Evolutionary conservation across 768 basidiomycete species (phyloP), one percentile per base, ranked within the genome.

Genomic region (Pulveroboletus sp.): DNA sequence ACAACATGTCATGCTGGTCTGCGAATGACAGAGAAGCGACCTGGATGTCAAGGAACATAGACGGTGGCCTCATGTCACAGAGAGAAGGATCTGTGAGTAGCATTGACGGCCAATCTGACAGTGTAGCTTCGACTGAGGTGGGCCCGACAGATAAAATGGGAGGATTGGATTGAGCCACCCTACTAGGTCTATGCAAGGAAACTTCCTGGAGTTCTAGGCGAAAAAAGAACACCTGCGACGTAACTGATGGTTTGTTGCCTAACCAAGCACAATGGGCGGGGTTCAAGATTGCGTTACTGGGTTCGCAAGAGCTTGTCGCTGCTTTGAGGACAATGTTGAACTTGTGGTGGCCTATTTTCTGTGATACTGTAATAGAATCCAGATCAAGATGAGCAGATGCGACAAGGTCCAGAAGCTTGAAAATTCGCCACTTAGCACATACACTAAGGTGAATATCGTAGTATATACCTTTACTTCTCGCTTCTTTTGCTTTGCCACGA

Each of bases 81-180:
- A 41, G 39, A 44, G 32, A 39, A 39, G 38, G 42, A 48, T 44
- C 36, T 17, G 46, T n/a, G 11, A 67, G 53, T 39, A 83, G 62
- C 57, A 83, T 80, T 37, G 75, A 63, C 8, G 83, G 81, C 85
- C 84, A 89, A 62, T 82, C 80, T 3, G 76, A 76, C 18, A 74
- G 64, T 21, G 85, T 64, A 14, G 76, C 47, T 5, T 68, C 62
- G 21, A 59, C 40, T 11, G 58, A 57, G 42, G 47, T 50, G 11
- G 53, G 43, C 27, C 74, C 74, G 14, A 83, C 51, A 73, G 44
- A 51, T 32, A 68, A n/a, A 41, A 69, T 31, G 8, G 54, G 58
- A 53, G 37, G 32, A 30, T 43, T 51, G 38, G 52, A 73, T 61
- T 43, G 55, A 60, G 54, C 69, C 64, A 26, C 64, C 59, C 56